Percentiles rank a stretch among this genome's conserved stretches.
Evolutionary conservation across 1,139 yeast genomes (phyloP).

Genomic region (Saccharomycopsis phalli): DNA sequence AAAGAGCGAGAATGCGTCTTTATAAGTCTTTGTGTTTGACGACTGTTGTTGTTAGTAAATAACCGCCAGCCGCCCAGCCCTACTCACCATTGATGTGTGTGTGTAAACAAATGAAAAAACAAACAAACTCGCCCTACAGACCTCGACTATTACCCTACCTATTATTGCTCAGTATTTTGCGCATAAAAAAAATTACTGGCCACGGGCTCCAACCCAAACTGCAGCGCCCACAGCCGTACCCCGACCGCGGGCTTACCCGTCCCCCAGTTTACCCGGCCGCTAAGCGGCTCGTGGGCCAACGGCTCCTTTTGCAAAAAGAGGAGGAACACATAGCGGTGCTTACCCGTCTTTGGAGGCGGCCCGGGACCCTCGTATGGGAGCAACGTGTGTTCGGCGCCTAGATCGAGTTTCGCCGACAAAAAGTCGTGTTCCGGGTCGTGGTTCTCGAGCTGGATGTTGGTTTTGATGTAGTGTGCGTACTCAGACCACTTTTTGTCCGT

Average conservation of each 20-base stretch:
- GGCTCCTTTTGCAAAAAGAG: conserved; percentile 48
- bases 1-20: conserved; percentile 94
- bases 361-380: conserved; percentile 67
- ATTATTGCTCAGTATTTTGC: conserved; percentile 43
- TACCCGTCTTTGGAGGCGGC: conserved; percentile 77
- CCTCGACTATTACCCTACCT: neutral
- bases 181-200: conserved; percentile 79
- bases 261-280: conserved; percentile 79
- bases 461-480: conserved; percentile 66
- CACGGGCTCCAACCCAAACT: conserved; percentile 55
- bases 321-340: conserved; percentile 72
- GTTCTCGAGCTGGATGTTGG: conserved; percentile 39
- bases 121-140: too few relatives aligned
- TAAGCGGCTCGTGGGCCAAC: conserved; percentile 31
- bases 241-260: conserved; percentile 71
- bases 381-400: conserved; percentile 24
- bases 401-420: conserved; percentile 22
- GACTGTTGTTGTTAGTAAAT: conserved; percentile 30
- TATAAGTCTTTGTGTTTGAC: conserved; percentile 53
- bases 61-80: too few relatives aligned
- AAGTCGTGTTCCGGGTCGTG: conserved; percentile 9
- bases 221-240: conserved; percentile 62
- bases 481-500: conserved; percentile 84
- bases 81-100: too few relatives aligned
- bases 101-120: too few relatives aligned